phyloP scores from a whole-genome alignment of 1,284 basidiomycete genomes.

The Trichosporon sp. region DNA sequence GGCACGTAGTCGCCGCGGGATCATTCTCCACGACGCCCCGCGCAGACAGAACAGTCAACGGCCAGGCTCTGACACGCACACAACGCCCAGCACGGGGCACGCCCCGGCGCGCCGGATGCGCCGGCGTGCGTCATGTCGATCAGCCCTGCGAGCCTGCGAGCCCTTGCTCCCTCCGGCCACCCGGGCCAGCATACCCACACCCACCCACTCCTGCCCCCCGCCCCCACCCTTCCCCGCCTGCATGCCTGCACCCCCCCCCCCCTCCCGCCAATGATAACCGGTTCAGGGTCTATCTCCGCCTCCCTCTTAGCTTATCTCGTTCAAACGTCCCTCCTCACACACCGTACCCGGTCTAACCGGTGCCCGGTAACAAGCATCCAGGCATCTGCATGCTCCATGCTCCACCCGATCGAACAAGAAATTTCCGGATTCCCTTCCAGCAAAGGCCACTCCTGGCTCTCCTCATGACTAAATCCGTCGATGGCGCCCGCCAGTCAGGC shows the following conservation, averaged over 20 bases:
- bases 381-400: background rate
- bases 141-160: background rate
- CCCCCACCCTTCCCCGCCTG: conserved; percentile 7
- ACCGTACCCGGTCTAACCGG: background rate
- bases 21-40: background rate
- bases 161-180: background rate
- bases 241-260: background rate
- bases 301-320: conserved; percentile 7
- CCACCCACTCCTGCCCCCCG: background rate
- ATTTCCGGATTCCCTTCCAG: background rate
- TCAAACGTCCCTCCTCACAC: background rate
- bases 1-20: background rate
- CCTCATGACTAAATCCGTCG: background rate
- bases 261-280: background rate
- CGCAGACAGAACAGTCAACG: too few relatives aligned
- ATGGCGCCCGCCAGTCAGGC: conserved; percentile 1
- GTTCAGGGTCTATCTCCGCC: background rate
- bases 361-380: background rate
- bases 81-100: background rate
- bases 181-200: conserved; percentile 1
- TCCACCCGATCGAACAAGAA: background rate
- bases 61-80: background rate
- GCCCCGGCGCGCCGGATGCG: background rate
- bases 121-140: conserved; percentile 15
- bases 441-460: background rate